phyloP scores from a whole-genome alignment of 768 basidiomycete species.

The Clitopilus passeckerianus region DNA sequence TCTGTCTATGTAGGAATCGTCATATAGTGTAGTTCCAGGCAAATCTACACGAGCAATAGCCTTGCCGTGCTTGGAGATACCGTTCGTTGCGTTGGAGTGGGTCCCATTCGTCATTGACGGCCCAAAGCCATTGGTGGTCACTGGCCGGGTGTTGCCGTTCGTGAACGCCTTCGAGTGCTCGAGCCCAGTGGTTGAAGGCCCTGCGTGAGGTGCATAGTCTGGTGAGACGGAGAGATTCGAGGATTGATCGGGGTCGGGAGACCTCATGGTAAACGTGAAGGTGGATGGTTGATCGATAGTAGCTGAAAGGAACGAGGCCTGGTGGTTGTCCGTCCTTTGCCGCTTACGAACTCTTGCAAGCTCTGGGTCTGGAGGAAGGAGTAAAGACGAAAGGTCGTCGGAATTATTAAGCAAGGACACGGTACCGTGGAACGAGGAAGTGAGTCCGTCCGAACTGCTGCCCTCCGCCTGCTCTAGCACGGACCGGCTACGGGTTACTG shows the following conservation, averaged over 20 bases:
- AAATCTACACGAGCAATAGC: conserved; percentile 58
- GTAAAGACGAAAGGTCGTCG: conserved; percentile 11
- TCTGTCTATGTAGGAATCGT: conserved; percentile 74
- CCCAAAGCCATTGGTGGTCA: conserved; percentile 28
- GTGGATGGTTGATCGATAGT: conserved; percentile 27
- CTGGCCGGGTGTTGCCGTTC: conserved; percentile 37
- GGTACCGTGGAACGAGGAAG: conserved; percentile 30
- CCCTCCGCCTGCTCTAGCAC: conserved; percentile 15
- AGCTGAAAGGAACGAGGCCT: conserved; percentile 21
- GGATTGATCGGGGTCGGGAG: conserved; percentile 45
- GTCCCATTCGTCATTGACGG: conserved; percentile 30
- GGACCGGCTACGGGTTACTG: conserved; percentile 11
- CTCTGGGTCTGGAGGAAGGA: conserved; percentile 40
- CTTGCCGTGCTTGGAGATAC: conserved; percentile 44
- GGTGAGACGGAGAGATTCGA: conserved; percentile 39
- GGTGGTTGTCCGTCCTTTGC: conserved; percentile 52
- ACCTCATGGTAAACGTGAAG: conserved; percentile 41
- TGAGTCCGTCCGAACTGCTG: conserved; percentile 17
- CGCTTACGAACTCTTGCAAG: conserved; percentile 60
- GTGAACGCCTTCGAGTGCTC: conserved; percentile 39
- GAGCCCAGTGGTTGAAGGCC: conserved; percentile 43
- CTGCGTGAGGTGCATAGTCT: conserved; percentile 39
- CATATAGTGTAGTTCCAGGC: conserved; percentile 72
- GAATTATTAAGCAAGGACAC: conserved; percentile 8
- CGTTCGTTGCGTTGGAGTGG: conserved; percentile 36